Evolutionary conservation across 768 basidiomycete genomes (phyloP).

Genomic region (Pleurotus eryngii): DNA sequence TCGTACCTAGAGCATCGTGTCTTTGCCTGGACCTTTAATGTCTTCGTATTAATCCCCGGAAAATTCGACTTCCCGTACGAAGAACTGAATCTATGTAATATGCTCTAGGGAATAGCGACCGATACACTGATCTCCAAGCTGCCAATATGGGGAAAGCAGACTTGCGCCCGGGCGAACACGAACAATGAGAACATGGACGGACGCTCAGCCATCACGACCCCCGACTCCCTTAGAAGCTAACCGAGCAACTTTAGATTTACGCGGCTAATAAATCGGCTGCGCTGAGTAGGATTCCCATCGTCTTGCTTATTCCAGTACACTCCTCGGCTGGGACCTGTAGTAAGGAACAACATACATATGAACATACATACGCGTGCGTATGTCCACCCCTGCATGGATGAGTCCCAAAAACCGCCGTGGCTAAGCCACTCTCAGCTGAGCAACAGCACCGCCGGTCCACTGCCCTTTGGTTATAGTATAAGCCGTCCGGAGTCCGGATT

Average conservation of each 20-base stretch:
- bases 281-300: background rate
- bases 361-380: background rate
- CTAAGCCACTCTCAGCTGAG: background rate
- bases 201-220: background rate
- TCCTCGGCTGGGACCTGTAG: background rate
- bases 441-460: background rate
- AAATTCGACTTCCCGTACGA: too few relatives aligned
- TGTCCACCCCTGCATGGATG: too few relatives aligned
- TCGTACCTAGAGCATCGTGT: too few relatives aligned
- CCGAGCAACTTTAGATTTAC: background rate
- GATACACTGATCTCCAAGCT: too few relatives aligned
- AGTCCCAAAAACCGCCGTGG: background rate
- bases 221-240: conserved; percentile 1
- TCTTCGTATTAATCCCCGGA: too few relatives aligned
- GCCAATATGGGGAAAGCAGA: conserved; percentile 2
- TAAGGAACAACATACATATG: background rate
- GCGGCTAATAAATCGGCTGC: too few relatives aligned
- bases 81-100: too few relatives aligned
- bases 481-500: background rate
- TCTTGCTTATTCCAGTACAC: background rate
- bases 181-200: background rate
- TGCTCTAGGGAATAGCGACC: too few relatives aligned
- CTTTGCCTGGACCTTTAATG: too few relatives aligned
- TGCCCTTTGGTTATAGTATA: background rate
- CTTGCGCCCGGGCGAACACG: background rate